phyloP scores from a whole-genome alignment of 73 alveolate species.

The Uronychia setigera region DNA sequence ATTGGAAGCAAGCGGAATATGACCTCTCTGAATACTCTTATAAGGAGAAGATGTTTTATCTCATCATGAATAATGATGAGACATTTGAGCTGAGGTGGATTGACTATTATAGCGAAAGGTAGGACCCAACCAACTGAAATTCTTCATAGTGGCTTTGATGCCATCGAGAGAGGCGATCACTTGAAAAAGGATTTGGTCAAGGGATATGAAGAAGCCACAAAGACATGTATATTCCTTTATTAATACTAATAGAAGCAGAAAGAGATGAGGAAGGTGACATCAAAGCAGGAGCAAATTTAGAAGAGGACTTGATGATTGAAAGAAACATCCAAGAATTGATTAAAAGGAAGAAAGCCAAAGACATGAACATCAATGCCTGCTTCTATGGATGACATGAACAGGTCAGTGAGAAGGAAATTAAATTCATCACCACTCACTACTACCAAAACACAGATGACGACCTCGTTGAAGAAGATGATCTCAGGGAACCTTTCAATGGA shows the following conservation, averaged over 20 bases:
- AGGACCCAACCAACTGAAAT: neutral
- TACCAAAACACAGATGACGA: conserved; percentile 44
- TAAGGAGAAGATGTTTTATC: conserved; percentile 45
- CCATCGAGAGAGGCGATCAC: conserved; percentile 14
- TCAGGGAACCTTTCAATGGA: conserved; percentile 26
- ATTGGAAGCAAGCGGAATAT: conserved; percentile 25
- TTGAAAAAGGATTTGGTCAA: neutral
- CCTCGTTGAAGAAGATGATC: conserved; percentile 21
- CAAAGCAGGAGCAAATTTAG: conserved; percentile 9
- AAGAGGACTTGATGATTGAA: conserved; percentile 32
- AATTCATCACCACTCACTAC: conserved; percentile 41
- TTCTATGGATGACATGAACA: conserved; percentile 45
- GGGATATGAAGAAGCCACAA: conserved; percentile 18
- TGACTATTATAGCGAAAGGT: conserved; percentile 42
- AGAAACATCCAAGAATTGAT: conserved; percentile 15
- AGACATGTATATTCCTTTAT: neutral
- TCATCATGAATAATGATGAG: conserved; percentile 37
- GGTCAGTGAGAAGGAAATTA: conserved; percentile 24
- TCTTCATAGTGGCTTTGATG: conserved; percentile 32
- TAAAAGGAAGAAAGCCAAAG: conserved; percentile 24
- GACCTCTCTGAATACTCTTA: conserved; percentile 38
- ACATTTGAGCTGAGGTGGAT: conserved; percentile 53
- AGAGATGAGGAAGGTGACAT: conserved; percentile 14
- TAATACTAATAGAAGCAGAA: neutral
- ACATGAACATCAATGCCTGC: conserved; percentile 35